A percentile compares a stretch with the other conserved stretches of the same genome.
phyloP scores from a whole-genome alignment of 129 eudicot species.

The Apium graveolens region DNA sequence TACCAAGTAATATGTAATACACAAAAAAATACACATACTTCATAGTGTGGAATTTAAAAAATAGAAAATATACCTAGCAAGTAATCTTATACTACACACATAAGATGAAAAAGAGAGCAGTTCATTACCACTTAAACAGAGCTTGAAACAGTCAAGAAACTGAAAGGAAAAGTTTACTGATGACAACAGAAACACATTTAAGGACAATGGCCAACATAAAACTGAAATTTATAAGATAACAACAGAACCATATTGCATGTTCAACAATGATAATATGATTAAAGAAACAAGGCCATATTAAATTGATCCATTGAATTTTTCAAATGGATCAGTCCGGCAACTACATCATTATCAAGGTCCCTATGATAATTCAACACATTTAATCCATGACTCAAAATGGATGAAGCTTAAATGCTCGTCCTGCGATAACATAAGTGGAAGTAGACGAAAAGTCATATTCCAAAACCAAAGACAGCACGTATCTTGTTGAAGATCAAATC shows the following conservation, averaged over 20 bases:
- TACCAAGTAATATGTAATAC: too few species aligned
- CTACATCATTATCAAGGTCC: constrained; percentile 1
- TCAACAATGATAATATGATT: background rate
- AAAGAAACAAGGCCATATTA: background rate
- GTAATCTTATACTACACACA: background rate
- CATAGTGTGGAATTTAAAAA: too few species aligned
- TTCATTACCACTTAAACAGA: background rate
- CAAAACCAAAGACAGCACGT: constrained; percentile 87
- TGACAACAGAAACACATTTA: background rate
- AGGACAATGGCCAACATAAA: background rate
- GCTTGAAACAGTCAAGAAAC: background rate
- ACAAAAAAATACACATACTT: too few species aligned
- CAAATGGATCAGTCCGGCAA: background rate
- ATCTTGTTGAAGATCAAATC: constrained; percentile 83
- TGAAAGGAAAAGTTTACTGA: background rate
- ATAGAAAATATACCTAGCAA: too few species aligned
- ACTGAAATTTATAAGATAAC: background rate
- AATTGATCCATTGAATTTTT: background rate
- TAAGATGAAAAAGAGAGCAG: background rate
- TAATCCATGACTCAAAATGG: constrained; percentile 20
- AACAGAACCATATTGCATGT: background rate
- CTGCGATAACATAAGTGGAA: background rate
- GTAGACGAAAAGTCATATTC: constrained; percentile 34
- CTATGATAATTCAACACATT: background rate
- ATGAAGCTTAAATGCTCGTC: constrained; percentile 6